Evolutionary conservation across 2,329 filamentous ascomycete species (phyloP), one percentile per base, ranked within the genome.

Genomic region (Alternaria metachromatica): DNA sequence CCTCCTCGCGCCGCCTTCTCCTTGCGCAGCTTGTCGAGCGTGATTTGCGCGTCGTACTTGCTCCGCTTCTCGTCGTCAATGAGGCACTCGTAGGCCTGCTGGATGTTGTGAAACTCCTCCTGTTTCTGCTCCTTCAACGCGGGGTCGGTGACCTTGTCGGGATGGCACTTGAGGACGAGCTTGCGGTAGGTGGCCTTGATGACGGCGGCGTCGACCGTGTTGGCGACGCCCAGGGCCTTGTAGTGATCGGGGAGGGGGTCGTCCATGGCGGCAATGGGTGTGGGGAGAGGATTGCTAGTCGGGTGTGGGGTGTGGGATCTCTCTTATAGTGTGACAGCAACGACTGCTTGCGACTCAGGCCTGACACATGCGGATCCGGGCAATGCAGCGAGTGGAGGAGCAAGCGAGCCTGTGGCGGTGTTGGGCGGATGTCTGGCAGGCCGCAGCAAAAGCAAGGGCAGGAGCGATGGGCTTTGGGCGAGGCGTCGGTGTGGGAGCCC

Each of bases 81-180:
- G 64, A 99, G 87, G 28, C 96, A 85, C 81, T 98, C 96, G 81
- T 97, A 99, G 55, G 96, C 94, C 73, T 94, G 89, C 80, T 97
- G 94, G 33, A 98, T 92, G 78, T 89, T 90, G 81, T 97, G 94
- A 76, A 98, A 99, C 80, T 97, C 90, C 72, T 93, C 90, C 72
- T 92, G 89, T 80, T 94, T 96, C 72, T 88, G 84, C 63, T 89
- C 88, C 81, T 96, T 96, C 73, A 92, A 84, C 15, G 88, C 84
- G 57, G 90, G 89, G 74, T 97, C 89, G 70, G 93, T 90, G 66
- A 97, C 88, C 82, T 97, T 97, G 84, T 97, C 94, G 33, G 94
- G 94, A 72, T 97, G 94, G 77, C 91, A 94, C 80, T 92, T 93
- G 71, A 97, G 87, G 37, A 93, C 92, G 44, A 96, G 89, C 80